Evolutionary conservation across 306 rosid species (phyloP).

Genomic region (Argentina anserina): DNA sequence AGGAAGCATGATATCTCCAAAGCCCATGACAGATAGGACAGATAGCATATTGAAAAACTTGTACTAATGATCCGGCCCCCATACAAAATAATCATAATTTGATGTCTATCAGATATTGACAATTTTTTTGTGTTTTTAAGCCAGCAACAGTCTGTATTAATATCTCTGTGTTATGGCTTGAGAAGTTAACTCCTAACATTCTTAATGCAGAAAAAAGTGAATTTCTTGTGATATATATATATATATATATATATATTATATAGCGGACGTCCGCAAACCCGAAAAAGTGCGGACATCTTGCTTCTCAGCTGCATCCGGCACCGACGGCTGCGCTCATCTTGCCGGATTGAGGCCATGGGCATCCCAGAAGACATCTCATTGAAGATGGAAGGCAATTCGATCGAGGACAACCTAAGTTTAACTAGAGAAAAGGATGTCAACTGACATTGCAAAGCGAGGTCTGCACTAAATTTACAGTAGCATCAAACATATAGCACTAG

Average conservation of each 20-base stretch:
- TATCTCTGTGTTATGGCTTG: background rate
- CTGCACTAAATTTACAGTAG: background rate
- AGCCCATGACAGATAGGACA: background rate
- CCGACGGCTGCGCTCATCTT: too few relatives aligned
- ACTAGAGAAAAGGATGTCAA: background rate
- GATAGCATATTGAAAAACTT: background rate
- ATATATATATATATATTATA: too few relatives aligned
- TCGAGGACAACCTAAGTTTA: background rate
- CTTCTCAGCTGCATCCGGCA: too few relatives aligned
- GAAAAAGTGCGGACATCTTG: too few relatives aligned
- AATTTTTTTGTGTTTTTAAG: background rate
- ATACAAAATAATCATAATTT: background rate
- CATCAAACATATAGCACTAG: background rate
- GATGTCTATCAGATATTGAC: background rate
- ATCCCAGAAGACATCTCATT: too few relatives aligned
- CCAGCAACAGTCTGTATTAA: background rate
- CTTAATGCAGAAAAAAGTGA: background rate
- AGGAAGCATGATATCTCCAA: background rate
- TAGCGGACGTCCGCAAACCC: too few relatives aligned
- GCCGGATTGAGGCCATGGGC: too few relatives aligned
- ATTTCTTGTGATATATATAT: too few relatives aligned
- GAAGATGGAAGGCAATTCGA: too few relatives aligned
- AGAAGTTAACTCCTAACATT: background rate
- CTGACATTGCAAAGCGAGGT: background rate
- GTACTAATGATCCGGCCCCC: too few relatives aligned